Conservation (phyloP, 2,329 filamentous ascomycete genomes). For the Penicillium griseofulvum region DNA sequence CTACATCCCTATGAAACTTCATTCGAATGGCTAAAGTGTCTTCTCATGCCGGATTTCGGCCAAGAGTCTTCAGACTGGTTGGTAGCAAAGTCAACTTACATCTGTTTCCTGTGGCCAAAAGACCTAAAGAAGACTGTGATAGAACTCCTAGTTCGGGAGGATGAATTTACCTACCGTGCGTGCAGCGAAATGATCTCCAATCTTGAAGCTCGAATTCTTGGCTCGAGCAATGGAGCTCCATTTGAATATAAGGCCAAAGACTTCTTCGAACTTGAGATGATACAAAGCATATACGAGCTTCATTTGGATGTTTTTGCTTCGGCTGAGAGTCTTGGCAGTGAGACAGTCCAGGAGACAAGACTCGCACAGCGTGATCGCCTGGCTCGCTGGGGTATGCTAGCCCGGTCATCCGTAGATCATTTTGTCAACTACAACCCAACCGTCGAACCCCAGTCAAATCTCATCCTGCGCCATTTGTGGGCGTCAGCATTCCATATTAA, state of each 20-base stretch:
- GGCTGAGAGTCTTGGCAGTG: conserved; percentile 61
- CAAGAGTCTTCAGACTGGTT: conserved; percentile 16
- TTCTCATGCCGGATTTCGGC: conserved; percentile 47
- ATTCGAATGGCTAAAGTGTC: conserved; percentile 53
- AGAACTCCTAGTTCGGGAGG: conserved; percentile 53
- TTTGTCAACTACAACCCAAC: conserved; percentile 35
- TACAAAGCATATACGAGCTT: conserved; percentile 63
- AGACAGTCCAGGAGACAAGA: conserved; percentile 53
- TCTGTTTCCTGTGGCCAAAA: conserved; percentile 54
- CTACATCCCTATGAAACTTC: conserved; percentile 52
- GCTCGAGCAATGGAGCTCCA: conserved; percentile 9
- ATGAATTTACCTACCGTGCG: conserved; percentile 52
- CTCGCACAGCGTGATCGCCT: conserved; percentile 58
- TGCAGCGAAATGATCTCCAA: conserved; percentile 35
- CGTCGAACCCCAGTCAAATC: conserved; percentile 36
- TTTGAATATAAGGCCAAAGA: conserved; percentile 34
- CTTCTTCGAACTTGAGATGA: conserved; percentile 49
- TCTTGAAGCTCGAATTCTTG: conserved; percentile 31
- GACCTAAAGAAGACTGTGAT: conserved; percentile 55
- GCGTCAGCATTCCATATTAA: conserved; percentile 62
- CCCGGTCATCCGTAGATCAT: conserved; percentile 53
- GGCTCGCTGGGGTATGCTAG: conserved; percentile 58
- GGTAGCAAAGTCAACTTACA: conserved; percentile 49
- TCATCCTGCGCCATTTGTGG: conserved; percentile 64
- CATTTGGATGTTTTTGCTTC: conserved; percentile 64